Percentiles rank a stretch among this genome's conserved stretches.
Evolutionary conservation across 1,284 basidiomycete species (phyloP).

Genomic region (Austropuccinia psidii): DNA sequence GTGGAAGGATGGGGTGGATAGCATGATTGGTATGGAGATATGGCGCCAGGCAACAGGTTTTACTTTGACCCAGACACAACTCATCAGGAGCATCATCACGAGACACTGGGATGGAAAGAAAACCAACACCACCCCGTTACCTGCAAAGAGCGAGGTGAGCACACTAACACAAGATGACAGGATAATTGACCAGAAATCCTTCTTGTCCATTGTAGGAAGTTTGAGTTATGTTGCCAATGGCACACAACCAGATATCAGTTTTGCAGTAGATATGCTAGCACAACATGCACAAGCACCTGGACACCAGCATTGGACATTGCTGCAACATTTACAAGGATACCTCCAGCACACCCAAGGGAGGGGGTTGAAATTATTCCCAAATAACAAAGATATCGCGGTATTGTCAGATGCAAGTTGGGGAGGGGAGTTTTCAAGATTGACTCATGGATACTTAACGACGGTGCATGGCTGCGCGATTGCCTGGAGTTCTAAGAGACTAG

Average conservation of each 20-base stretch:
- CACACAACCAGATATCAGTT: neutral
- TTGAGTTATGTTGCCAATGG: slow-evolving; percentile 4
- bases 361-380: slow-evolving; percentile 9
- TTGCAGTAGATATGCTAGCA: neutral
- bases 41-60: neutral
- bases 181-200: neutral
- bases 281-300: neutral
- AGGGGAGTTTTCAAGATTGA: neutral
- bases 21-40: neutral
- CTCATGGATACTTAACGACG: neutral
- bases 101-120: too few species aligned
- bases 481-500: neutral
- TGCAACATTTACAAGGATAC: neutral
- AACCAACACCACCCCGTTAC: neutral
- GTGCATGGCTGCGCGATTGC: neutral
- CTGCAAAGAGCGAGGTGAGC: too few species aligned
- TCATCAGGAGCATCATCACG: too few species aligned
- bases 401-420: neutral
- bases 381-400: neutral
- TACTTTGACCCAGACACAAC: too few species aligned
- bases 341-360: too few species aligned
- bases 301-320: neutral
- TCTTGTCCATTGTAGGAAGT: neutral
- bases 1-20: neutral
- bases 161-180: too few species aligned